These are phyloP conservation scores for Puccinia horiana DNA, from an alignment of 1,284 basidiomycete genomes.

Conservation along the genomic window DNA sequence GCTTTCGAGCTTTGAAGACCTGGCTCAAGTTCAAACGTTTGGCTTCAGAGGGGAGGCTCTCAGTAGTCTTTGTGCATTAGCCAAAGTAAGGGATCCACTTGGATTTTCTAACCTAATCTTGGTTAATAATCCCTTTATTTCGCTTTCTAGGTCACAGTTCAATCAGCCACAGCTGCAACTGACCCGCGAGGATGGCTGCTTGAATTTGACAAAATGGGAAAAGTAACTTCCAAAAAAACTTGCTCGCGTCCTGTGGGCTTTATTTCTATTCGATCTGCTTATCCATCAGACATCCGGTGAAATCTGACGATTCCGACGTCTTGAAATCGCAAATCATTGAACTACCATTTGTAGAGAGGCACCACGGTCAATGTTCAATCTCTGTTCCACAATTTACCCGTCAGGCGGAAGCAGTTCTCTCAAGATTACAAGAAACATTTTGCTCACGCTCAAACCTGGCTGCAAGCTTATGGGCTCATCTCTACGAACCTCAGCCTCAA, in stretches of 20 bases:
- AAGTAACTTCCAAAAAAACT: conserved; percentile 44
- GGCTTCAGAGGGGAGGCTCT: conserved; percentile 96
- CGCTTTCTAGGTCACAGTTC: conserved; percentile 34
- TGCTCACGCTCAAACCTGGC: conserved; percentile 74
- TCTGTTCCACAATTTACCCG: conserved; percentile 80
- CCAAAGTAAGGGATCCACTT: conserved; percentile 60
- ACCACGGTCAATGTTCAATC: conserved; percentile 77
- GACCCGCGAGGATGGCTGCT: conserved; percentile 47
- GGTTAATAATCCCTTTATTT: not conserved
- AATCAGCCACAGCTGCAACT: conserved; percentile 31
- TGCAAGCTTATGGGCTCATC: conserved; percentile 88
- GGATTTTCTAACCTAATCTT: not conserved
- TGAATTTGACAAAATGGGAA: conserved; percentile 48
- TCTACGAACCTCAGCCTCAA: conserved; percentile 69
- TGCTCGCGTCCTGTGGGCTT: conserved; percentile 41
- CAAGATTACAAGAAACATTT: conserved; percentile 88
- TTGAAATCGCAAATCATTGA: conserved; percentile 59
- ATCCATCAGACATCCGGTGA: conserved; percentile 50
- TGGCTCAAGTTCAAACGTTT: conserved; percentile 77
- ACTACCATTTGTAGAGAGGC: conserved; percentile 67
- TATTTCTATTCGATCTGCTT: conserved; percentile 53
- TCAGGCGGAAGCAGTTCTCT: conserved; percentile 87
- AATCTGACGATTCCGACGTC: conserved; percentile 54
- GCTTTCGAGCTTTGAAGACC: conserved; percentile 73
- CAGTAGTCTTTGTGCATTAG: conserved; percentile 84